Percentiles rank a stretch among this genome's conserved stretches.
phyloP scores from a whole-genome alignment of 192 early-diverging fungal genomes.

The Rhizophagus clarus region DNA sequence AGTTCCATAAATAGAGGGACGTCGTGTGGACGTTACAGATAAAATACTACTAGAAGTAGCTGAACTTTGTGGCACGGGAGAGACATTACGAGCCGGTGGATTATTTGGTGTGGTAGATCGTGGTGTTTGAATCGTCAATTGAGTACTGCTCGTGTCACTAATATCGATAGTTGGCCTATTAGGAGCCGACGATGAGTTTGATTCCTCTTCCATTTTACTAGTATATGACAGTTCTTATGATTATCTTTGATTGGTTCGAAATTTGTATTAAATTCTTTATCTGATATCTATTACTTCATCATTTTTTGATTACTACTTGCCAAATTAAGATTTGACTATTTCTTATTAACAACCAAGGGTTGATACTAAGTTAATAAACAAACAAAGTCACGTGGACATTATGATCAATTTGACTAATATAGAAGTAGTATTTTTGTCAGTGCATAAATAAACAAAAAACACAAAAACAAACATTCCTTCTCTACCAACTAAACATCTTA shows the following conservation, averaged over 20 bases:
- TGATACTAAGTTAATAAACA: background rate
- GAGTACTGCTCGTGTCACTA: background rate
- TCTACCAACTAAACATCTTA: background rate
- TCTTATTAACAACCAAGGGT: too few species aligned
- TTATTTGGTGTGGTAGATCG: background rate
- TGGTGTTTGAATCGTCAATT: background rate
- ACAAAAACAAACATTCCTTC: background rate
- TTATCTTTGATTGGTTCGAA: too few species aligned
- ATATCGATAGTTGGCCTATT: background rate
- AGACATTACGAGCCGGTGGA: background rate
- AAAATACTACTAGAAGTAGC: background rate
- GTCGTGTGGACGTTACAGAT: conserved; percentile 28
- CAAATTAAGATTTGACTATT: background rate
- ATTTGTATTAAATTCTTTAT: too few species aligned
- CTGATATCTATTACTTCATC: too few species aligned
- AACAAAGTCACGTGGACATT: background rate
- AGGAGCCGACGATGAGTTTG: background rate
- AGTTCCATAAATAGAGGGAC: conserved; percentile 67
- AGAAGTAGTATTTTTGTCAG: background rate
- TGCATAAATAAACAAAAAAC: background rate
- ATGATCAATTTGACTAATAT: background rate
- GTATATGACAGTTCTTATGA: too few species aligned
- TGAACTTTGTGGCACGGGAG: background rate
- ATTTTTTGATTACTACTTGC: background rate
- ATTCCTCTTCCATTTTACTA: background rate